These are phyloP conservation scores for sunflower (Helianthus annuus) DNA, from an alignment of 129 eudicot genomes.

Conservation along the genomic window HanXRQr2.0-SUNRISE NC_035435.2:156616160-156616659, in stretches of 20 bases:
- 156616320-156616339: neutral
- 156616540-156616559: slow-evolving; percentile 4
- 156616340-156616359: neutral
- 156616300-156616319: slow-evolving; percentile 1
- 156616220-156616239: neutral
- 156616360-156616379: neutral
- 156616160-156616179: too few relatives aligned
- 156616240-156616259: neutral
- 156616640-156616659: neutral
- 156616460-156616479: neutral
- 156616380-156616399: neutral
- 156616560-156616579: slow-evolving; percentile 1
- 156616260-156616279: slow-evolving; percentile 29
- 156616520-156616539: slow-evolving; percentile 9
- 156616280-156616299: neutral
- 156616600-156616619: neutral
- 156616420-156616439: neutral
- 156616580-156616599: neutral
- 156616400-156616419: neutral
- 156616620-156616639: neutral
- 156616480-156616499: too few relatives aligned
- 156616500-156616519: slow-evolving; percentile 15
- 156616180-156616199: too few relatives aligned
- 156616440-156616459: neutral
- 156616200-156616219: too few relatives aligned